phyloP scores from a whole-genome alignment of 495 filamentous ascomycete genomes.

The Lindgomyces ingoldianus region DNA sequence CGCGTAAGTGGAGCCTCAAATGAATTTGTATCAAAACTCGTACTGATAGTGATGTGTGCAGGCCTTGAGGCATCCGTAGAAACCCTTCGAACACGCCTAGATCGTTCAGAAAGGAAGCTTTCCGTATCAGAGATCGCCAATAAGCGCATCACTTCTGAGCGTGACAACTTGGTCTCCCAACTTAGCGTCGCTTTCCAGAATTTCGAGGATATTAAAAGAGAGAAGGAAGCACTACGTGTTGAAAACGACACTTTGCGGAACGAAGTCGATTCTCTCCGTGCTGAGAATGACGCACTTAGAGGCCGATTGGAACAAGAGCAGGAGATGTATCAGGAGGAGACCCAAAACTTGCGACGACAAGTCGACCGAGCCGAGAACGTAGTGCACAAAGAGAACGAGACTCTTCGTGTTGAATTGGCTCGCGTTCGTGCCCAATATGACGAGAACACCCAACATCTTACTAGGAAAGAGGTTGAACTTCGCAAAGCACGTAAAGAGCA shows the following conservation, averaged over 20 bases:
- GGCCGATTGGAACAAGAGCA: conserved; percentile 31
- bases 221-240: conserved; percentile 39
- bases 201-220: conserved; percentile 60
- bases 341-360: conserved; percentile 25
- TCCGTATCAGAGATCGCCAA: conserved; percentile 61
- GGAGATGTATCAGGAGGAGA: conserved; percentile 26
- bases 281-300: conserved; percentile 40
- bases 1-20: conserved; percentile 49
- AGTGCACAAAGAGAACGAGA: conserved; percentile 27
- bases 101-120: conserved; percentile 59
- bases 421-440: conserved; percentile 32
- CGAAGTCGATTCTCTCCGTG: conserved; percentile 33
- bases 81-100: conserved; percentile 58
- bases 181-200: conserved; percentile 64
- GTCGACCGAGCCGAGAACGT: conserved; percentile 27
- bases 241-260: conserved; percentile 39
- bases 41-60: neutral
- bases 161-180: conserved; percentile 65
- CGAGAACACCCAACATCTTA: conserved; percentile 31
- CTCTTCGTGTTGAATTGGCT: conserved; percentile 28
- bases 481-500: conserved; percentile 33
- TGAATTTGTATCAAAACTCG: neutral
- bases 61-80: conserved; percentile 59
- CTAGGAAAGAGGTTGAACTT: conserved; percentile 30
- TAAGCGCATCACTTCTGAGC: conserved; percentile 62